Evolutionary conservation across 306 rosid genomes (phyloP).

Genomic region (Sicyos baderoa): DNA sequence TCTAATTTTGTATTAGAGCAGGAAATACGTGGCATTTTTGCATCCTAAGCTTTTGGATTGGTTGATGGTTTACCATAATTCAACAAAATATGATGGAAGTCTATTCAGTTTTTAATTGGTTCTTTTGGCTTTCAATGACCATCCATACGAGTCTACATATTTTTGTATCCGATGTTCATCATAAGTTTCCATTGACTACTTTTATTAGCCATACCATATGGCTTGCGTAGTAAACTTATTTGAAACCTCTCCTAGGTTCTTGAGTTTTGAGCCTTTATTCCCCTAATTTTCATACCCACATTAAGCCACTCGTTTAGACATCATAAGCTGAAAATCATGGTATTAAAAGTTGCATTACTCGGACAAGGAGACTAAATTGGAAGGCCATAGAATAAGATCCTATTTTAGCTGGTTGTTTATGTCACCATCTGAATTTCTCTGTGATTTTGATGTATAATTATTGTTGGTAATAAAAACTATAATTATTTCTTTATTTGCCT

Average conservation of each 20-base stretch:
- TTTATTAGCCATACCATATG: not conserved
- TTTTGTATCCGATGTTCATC: not conserved
- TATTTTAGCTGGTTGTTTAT: not conserved
- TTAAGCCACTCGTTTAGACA: not conserved
- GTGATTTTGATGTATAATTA: not conserved
- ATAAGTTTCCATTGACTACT: not conserved
- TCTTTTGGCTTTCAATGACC: too few species aligned
- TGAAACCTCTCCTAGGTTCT: too few species aligned
- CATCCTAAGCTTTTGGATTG: too few species aligned
- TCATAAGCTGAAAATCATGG: not conserved
- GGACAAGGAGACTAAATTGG: not conserved
- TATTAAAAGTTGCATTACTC: not conserved
- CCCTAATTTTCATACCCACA: not conserved
- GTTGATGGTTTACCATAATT: too few species aligned
- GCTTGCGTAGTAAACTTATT: not conserved
- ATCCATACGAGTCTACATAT: too few species aligned
- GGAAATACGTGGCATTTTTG: too few species aligned
- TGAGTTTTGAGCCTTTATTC: not conserved
- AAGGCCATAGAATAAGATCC: too few species aligned
- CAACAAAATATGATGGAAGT: too few species aligned
- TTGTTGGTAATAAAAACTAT: not conserved
- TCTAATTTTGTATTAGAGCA: too few species aligned
- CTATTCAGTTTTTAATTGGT: not conserved
- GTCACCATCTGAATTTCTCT: not conserved
- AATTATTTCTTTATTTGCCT: conserved; percentile 47